Evolutionary conservation across 352 stramenopile genomes (phyloP), one percentile per base, ranked within the genome.

Genomic region (Pythium plurisporium): DNA sequence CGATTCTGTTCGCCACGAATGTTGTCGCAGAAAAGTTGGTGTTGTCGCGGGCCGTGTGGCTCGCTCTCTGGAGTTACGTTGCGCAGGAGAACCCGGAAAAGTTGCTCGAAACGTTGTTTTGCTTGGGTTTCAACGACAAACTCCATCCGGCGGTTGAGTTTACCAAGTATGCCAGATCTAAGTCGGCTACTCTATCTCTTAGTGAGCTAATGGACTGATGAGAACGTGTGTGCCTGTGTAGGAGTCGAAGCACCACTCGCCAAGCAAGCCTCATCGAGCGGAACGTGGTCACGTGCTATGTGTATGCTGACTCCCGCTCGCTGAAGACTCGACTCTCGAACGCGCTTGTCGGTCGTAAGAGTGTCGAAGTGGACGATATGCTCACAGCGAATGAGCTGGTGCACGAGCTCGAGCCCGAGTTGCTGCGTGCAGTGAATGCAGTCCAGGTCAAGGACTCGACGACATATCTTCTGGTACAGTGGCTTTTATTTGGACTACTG

Each of bases 121-220:
- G 88, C 55, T 52, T 94, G 38, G 84, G 84, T n/a, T 91, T 86
- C 55, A 82, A 91, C 57, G 76, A 89, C 62, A 89, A 90, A 45
- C 46, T 80, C 30, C 72, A 66, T 17, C 74, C 76, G 0, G 84
- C 80, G 10, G 47, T 94, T 22, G 75, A 92, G 38, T 75, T 89
- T 44, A 73, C 79, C 29, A 83, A 82, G 73, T 62, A 47, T 27
- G 55, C 55, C 8, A 1, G 11, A 36, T 4, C 23, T 47, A 14
- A 31, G 7, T 1, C 52, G 22, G 22, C 4, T 31, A 33, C 15
- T 17, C 27, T 37, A 52, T 40, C 9, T n/a, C 10, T 10, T 22
- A n/a, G n/a, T n/a, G 38, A 23, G 38, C 38, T 45, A n/a, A 23
- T 22, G 19, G 9, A 9, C 8, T 64, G 26, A 44, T 19, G 14